Conservation (phyloP, 441 rosid species). For the Arabidopsis hybrid region DNA sequence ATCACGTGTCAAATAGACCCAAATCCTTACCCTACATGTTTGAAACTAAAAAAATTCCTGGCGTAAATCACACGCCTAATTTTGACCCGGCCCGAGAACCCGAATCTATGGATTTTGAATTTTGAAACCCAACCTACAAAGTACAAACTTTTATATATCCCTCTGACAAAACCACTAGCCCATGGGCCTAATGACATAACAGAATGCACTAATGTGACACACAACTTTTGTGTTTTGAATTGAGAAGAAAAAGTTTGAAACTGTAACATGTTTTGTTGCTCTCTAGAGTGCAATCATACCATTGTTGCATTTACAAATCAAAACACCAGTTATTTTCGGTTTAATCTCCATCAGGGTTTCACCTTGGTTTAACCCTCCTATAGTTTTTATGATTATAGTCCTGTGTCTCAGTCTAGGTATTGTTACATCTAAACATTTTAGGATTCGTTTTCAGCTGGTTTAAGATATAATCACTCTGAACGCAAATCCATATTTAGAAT, state of each 20-base stretch:
- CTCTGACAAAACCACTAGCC: conserved; percentile 9
- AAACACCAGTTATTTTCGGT: conserved; percentile 2
- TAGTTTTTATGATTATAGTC: neutral
- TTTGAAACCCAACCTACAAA: conserved; percentile 1
- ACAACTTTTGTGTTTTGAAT: neutral
- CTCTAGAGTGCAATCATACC: conserved; percentile 2
- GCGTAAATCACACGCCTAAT: neutral
- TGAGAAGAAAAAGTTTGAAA: neutral
- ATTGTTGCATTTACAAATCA: conserved; percentile 6
- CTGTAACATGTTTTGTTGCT: neutral
- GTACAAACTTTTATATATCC: neutral
- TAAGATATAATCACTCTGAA: neutral
- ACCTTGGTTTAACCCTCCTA: neutral
- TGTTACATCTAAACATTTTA: neutral
- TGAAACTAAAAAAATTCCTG: neutral
- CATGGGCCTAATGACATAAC: conserved; percentile 12
- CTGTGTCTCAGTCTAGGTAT: neutral
- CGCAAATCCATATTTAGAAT: neutral
- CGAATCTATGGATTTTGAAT: neutral
- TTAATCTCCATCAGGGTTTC: neutral
- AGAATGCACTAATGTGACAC: neutral
- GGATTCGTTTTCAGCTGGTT: neutral
- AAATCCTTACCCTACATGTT: neutral
- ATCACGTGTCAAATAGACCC: conserved; percentile 13
- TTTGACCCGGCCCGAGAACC: conserved; percentile 16